Base-by-base conservation (phyloP, 495 filamentous ascomycete genomes). In the Aspergillus ellipticus region DNA sequence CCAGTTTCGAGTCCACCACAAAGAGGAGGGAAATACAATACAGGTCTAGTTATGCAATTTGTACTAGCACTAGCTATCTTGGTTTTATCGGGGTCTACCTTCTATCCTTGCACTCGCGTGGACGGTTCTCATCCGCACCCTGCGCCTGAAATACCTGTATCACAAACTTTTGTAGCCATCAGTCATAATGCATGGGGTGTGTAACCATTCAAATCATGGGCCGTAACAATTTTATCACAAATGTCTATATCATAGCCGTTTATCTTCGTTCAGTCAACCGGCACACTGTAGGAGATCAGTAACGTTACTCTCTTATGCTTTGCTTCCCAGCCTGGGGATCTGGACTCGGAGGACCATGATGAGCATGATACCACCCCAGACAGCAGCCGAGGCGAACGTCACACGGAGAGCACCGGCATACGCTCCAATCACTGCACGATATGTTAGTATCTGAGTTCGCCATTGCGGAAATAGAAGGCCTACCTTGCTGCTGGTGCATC, bases 341-440 rank as follows among this genome's bases (percentile, higher is more conserved):
- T 66, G 79, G 7, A 86, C 55, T 4, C 74, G 74, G 20, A 77
- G n/a, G 31, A 83, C 66, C 52, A 86, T 35, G 15, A 79, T 7
- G 11, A 82, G 61, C 64, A 78, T 75, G 22, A 83, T 59, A 3
- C 71, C 57, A 4, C 71, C 79, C 66, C 83, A 68, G n/a, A 78
- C 56, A 1, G 78, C 70, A 9, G 77, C 80, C 11, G 70, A 78
- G 15, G 79, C 11, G 57, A 85, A 85, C 0, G 79, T 85, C 29
- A 78, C 42, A 54, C 79, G 67, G 56, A 87, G 72, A n/a, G 83
- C 71, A 4, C 73, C 68, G 26, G 79, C 79, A 61, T 89, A 89
- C 48, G 84, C 79, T 20, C 66, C 66, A 28, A 86, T 79, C 4
- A 87, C 85, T 60, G 59, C 52, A 4, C 24, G 55, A 47, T 75